A percentile compares a stretch with the other conserved stretches of the same genome.
phyloP scores from a whole-genome alignment of 345 rosid genomes.

The Brassica napus region Da-Ae NC_063449.1:24078501-24079000 shows the following conservation, averaged over 20 bases:
- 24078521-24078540: not conserved
- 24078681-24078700: slow-evolving; percentile 14
- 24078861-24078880: not conserved
- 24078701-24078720: slow-evolving; percentile 22
- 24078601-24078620: slow-evolving; percentile 8
- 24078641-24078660: slow-evolving; percentile 29
- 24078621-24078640: slow-evolving; percentile 27
- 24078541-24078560: not conserved
- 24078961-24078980: too few species aligned
- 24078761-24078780: not conserved
- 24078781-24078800: not conserved
- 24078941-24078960: too few species aligned
- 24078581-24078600: not conserved
- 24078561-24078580: not conserved
- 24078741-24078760: not conserved
- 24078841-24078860: not conserved
- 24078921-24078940: too few species aligned
- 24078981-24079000: too few species aligned
- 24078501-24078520: not conserved
- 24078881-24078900: not conserved
- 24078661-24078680: slow-evolving; percentile 39
- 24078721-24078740: not conserved
- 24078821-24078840: not conserved
- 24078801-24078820: not conserved
- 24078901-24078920: not conserved